Evolutionary conservation across 768 basidiomycete genomes (phyloP).

Genomic region (Auricularia cornea): DNA sequence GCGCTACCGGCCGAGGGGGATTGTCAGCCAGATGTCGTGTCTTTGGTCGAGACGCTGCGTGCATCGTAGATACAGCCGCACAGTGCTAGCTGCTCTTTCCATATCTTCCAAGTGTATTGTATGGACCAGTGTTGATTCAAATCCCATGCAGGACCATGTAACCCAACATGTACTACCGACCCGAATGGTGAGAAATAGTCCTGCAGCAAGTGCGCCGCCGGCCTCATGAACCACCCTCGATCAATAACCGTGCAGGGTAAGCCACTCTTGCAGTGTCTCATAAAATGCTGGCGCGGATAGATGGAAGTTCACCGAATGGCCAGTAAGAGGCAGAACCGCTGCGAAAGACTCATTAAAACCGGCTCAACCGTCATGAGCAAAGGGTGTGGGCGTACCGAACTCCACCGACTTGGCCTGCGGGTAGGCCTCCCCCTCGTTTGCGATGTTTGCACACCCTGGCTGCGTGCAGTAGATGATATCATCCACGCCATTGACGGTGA

Average conservation of each 20-base stretch:
- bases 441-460: background rate
- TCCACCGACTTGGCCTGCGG: background rate
- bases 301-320: background rate
- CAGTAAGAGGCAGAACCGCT: background rate
- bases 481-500: background rate
- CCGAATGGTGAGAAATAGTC: too few species aligned
- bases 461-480: background rate
- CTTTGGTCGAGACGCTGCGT: background rate
- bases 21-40: constrained; percentile 1
- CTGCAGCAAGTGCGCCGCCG: too few species aligned
- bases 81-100: too few species aligned
- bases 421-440: background rate
- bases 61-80: too few species aligned
- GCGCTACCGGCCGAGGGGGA: background rate
- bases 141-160: too few species aligned
- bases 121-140: too few species aligned
- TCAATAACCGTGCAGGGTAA: background rate
- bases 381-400: background rate
- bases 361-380: background rate
- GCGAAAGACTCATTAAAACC: background rate
- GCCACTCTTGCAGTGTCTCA: background rate
- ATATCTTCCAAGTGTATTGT: too few species aligned
- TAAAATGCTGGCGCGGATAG: background rate
- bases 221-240: too few species aligned
- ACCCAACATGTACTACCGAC: too few species aligned